Evolutionary conservation across 805 yeast genomes (phyloP), one percentile per base, ranked within the genome.

Genomic region (Wickerhamomyces queroliae): DNA sequence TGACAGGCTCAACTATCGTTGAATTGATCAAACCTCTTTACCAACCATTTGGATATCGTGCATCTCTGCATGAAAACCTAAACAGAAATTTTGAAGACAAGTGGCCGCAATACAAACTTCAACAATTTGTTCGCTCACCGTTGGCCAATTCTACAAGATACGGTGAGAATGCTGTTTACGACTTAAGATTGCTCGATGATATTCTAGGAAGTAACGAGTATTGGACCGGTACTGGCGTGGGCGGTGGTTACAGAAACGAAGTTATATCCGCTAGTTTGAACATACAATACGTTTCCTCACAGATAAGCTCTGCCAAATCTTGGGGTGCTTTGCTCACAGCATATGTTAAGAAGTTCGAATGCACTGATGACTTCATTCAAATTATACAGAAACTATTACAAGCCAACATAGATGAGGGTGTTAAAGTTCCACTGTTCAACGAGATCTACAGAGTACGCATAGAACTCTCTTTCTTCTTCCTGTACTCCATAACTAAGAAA

Each of bases 321-420:
- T 78, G 86, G 73, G 89, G 91, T 36, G 88, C 93, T 2, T 64
- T 89, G 25, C 45, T 87, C 18, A 79, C 91, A 0, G 76, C 91
- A 0, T 80, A 65, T 50, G 72, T 83, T 42, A 72, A 77, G 44
- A 66, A 63, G 33, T 57, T 56, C 18, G 51, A 56, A 2, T 43
- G 46, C 0, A 58, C 62, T 4, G 43, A 54, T 8, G 54, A 65
- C 0, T 66, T 63, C 47, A 49, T 62, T 50, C 59, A 59, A 8
- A 52, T 70, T 33, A 78, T 78, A 1, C 53, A 67, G 8, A 60
- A 67, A 22, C 61, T 87, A n/a, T 61, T 89, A 29, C 63, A 64
- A 37, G 62, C 72, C 7, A 77, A 76, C 46, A 56, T 63, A 23
- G 65, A 68, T 1, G 78, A 74, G 42, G 84, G 83, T 8, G 59